Evolutionary conservation across 441 rosid species (phyloP).

Genomic region (Euphorbia celastroides): DNA sequence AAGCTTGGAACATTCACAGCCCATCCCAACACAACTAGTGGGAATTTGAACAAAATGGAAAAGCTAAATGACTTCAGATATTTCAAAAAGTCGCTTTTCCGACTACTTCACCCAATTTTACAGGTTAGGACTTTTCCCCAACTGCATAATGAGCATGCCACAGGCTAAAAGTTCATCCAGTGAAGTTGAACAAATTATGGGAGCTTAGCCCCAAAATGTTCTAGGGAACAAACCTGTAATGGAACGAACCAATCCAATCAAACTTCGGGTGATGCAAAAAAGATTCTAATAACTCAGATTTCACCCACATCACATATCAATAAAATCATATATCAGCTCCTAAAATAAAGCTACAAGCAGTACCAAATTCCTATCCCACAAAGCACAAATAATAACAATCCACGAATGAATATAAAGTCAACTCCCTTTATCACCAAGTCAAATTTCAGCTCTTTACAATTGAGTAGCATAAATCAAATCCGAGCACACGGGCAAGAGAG

Average conservation of each 20-base stretch:
- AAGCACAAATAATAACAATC: not conserved
- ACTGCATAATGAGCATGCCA: slow-evolving; percentile 9
- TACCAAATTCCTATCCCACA: slow-evolving; percentile 1
- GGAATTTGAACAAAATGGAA: slow-evolving; percentile 2
- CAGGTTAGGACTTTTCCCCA: slow-evolving; percentile 4
- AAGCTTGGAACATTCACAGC: slow-evolving; percentile 50
- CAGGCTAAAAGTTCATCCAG: not conserved
- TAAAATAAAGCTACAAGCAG: slow-evolving; percentile 5
- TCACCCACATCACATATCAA: slow-evolving; percentile 8
- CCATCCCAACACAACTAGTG: slow-evolving; percentile 35
- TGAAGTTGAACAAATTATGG: not conserved
- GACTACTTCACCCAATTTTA: slow-evolving; percentile 14
- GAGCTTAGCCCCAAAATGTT: slow-evolving; percentile 8
- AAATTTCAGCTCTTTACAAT: slow-evolving; percentile 11
- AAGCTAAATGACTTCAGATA: not conserved
- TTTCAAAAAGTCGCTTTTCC: not conserved
- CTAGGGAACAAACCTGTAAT: slow-evolving; percentile 15
- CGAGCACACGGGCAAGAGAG: slow-evolving; percentile 1
- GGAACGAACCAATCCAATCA: slow-evolving; percentile 11
- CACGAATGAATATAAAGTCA: slow-evolving; percentile 16
- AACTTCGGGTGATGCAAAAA: slow-evolving; percentile 10
- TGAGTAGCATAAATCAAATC: slow-evolving; percentile 7
- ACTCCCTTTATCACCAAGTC: slow-evolving; percentile 16
- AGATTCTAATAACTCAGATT: slow-evolving; percentile 17
- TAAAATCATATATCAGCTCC: not conserved